These are phyloP conservation scores for Arxiozyma bovina DNA, from an alignment of 1,139 yeast genomes.

Conservation along the genomic window DNA sequence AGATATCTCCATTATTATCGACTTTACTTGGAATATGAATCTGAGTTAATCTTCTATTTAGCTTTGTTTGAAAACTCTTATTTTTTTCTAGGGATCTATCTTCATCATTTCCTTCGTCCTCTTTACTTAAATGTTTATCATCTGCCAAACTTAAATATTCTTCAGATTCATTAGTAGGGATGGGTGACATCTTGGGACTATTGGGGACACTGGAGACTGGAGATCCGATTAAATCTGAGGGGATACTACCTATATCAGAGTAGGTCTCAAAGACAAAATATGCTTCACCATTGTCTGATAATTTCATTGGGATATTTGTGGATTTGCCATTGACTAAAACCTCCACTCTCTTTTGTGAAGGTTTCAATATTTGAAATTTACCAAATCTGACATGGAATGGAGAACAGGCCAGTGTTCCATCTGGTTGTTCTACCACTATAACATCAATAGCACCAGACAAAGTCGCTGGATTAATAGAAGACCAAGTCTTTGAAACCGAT, in stretches of 20 bases:
- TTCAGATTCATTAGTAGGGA: constrained; percentile 2
- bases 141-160: constrained; percentile 24
- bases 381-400: constrained; percentile 98
- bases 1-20: constrained; percentile 83
- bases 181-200: constrained; percentile 39
- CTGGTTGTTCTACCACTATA: constrained; percentile 87
- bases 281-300: constrained; percentile 98
- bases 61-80: constrained; percentile 36
- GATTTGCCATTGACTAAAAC: constrained; percentile 74
- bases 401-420: constrained; percentile 76
- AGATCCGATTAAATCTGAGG: constrained; percentile 73
- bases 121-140: background rate
- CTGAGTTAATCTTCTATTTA: constrained; percentile 57
- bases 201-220: constrained; percentile 81
- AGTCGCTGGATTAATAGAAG: constrained; percentile 92
- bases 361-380: constrained; percentile 80
- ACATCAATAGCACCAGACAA: constrained; percentile 96
- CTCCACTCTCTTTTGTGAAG: constrained; percentile 93
- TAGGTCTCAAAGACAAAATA: constrained; percentile 90
- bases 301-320: constrained; percentile 85
- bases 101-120: constrained; percentile 2
- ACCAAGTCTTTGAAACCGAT: constrained; percentile 93
- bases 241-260: constrained; percentile 48
- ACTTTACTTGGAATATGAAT: constrained; percentile 82
- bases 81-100: constrained; percentile 10